Evolutionary conservation across 305 asterid species (phyloP).

Genomic region (Galium porrigens): DNA sequence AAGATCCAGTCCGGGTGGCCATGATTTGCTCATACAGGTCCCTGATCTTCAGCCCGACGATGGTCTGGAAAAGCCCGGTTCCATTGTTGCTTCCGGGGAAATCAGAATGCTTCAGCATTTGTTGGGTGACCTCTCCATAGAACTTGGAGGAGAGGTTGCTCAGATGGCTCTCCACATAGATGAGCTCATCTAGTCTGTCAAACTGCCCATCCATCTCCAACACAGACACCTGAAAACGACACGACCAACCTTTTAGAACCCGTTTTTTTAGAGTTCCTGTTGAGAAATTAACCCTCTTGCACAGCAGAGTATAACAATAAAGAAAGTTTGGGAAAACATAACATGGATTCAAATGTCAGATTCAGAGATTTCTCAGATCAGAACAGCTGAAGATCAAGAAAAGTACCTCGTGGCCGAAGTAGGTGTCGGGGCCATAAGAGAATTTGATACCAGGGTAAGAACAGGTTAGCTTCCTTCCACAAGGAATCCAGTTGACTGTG

Average conservation of each 20-base stretch:
- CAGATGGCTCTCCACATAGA: constrained; percentile 88
- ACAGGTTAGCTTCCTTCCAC: constrained; percentile 92
- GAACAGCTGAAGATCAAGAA: background rate
- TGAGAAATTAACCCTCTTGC: too few relatives aligned
- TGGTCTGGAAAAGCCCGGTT: constrained; percentile 89
- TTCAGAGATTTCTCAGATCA: too few relatives aligned
- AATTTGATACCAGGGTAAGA: constrained; percentile 97
- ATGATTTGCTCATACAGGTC: constrained; percentile 39
- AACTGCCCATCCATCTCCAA: constrained; percentile 96
- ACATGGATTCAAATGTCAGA: too few relatives aligned
- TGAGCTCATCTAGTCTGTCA: constrained; percentile 86
- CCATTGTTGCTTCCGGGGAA: constrained; percentile 99
- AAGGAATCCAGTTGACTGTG: constrained; percentile 90
- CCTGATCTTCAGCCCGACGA: constrained; percentile 68
- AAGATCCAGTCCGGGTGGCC: constrained; percentile 23
- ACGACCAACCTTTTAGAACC: background rate
- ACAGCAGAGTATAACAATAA: too few relatives aligned
- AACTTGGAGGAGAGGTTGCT: constrained; percentile 85
- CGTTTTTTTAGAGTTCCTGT: too few relatives aligned
- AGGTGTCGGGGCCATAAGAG: constrained; percentile 76
- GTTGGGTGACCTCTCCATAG: constrained; percentile 92
- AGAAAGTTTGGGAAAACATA: too few relatives aligned
- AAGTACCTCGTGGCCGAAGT: constrained; percentile 71
- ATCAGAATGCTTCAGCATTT: constrained; percentile 82
- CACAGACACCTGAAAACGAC: constrained; percentile 51